Conservation (phyloP, 2,329 filamentous ascomycete species). For the Clonostachys rosea region DNA sequence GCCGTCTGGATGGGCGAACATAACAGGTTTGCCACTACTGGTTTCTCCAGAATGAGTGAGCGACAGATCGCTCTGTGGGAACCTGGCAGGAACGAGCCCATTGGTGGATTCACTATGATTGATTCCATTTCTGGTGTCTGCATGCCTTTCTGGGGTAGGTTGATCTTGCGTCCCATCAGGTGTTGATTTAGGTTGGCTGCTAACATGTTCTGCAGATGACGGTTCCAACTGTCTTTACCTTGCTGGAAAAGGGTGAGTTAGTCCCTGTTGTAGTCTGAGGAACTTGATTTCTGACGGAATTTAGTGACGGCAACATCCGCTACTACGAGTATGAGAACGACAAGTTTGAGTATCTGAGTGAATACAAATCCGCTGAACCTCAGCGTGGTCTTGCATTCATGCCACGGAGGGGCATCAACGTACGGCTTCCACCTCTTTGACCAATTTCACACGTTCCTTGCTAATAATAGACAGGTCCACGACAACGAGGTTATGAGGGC, state of each 20-base stretch:
- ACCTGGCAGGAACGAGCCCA: conserved; percentile 76
- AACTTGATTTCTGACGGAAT: conserved; percentile 6
- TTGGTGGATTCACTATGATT: conserved; percentile 84
- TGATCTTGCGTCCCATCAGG: neutral
- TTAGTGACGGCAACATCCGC: conserved; percentile 93
- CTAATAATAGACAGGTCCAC: conserved; percentile 57
- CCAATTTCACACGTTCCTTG: neutral
- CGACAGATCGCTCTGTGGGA: conserved; percentile 96
- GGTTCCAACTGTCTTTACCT: conserved; percentile 93
- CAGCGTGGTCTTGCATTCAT: conserved; percentile 93
- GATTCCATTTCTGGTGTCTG: conserved; percentile 97
- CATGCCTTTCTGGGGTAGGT: conserved; percentile 94
- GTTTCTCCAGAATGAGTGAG: conserved; percentile 98
- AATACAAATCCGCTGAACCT: conserved; percentile 95
- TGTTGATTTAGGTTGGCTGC: neutral
- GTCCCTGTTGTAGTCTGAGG: neutral
- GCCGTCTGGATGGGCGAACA: conserved; percentile 97
- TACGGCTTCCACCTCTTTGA: conserved; percentile 28
- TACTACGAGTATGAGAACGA: conserved; percentile 99
- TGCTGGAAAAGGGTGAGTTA: conserved; percentile 88
- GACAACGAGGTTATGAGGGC: conserved; percentile 95
- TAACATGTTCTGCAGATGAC: conserved; percentile 56
- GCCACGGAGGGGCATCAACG: conserved; percentile 91
- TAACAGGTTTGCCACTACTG: conserved; percentile 91
- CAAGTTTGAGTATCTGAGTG: conserved; percentile 95